These are phyloP conservation scores for Falciphora oryzae DNA, from an alignment of 2,329 filamentous ascomycete species.

Conservation along the genomic window DNA sequence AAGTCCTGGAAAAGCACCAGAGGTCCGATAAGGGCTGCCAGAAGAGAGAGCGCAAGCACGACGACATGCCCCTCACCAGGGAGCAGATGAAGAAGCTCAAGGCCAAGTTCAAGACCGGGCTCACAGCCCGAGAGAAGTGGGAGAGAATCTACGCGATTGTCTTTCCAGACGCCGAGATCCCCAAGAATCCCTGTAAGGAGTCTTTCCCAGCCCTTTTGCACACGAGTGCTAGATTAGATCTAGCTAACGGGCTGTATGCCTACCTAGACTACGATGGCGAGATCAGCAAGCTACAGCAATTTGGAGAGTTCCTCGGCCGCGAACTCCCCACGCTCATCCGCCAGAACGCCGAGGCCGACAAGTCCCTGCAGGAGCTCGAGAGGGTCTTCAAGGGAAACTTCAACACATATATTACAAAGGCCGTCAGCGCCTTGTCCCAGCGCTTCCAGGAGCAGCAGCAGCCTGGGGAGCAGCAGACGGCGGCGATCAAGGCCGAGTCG, in stretches of 20 bases:
- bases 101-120: conserved; percentile 12
- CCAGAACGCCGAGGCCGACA: neutral
- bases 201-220: too few relatives aligned
- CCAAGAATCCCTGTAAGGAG: conserved; percentile 10
- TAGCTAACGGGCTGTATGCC: neutral
- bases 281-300: neutral
- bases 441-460: neutral
- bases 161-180: conserved; percentile 17
- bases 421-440: neutral
- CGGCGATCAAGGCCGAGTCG: too few relatives aligned
- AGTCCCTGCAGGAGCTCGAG: neutral
- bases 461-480: neutral
- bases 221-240: too few relatives aligned
- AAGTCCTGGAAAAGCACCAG: conserved; percentile 19
- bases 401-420: neutral
- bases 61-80: conserved; percentile 37
- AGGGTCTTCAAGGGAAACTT: neutral
- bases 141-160: conserved; percentile 20
- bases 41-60: conserved; percentile 35
- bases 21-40: conserved; percentile 30
- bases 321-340: neutral
- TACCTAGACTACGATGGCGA: neutral
- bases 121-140: conserved; percentile 19
- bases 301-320: neutral
- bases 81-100: conserved; percentile 25